Evolutionary conservation across 176 grass and related monocot genomes (phyloP).

Genomic region (Aegilops umbellulata): DNA sequence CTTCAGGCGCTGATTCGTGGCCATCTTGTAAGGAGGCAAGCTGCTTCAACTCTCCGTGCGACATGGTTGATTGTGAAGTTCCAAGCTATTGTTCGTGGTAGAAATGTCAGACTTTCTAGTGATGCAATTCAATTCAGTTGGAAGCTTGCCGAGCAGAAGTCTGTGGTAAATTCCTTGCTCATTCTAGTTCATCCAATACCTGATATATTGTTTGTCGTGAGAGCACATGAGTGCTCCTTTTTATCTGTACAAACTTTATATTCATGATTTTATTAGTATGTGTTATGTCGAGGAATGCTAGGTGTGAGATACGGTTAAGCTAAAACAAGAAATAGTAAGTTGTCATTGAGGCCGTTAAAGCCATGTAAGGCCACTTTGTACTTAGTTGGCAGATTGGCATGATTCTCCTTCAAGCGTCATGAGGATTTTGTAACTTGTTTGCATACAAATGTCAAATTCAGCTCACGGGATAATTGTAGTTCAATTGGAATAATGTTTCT

Average conservation of each 20-base stretch:
- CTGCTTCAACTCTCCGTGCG: constrained; percentile 68
- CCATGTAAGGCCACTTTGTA: not conserved
- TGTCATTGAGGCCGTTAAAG: not conserved
- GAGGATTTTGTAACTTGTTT: not conserved
- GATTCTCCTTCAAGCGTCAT: not conserved
- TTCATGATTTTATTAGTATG: not conserved
- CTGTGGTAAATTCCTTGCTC: constrained; percentile 30
- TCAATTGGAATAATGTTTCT: not conserved
- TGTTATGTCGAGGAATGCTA: not conserved
- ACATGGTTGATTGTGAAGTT: constrained; percentile 78
- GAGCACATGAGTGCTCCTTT: not conserved
- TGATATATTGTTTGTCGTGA: constrained; percentile 1
- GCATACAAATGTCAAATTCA: not conserved
- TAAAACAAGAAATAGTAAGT: not conserved
- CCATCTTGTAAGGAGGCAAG: constrained; percentile 90
- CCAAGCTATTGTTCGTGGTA: constrained; percentile 70
- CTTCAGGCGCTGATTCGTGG: constrained; percentile 83
- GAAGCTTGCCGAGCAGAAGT: constrained; percentile 32
- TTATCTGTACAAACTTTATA: not conserved
- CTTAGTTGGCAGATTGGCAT: not conserved
- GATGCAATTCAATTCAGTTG: constrained; percentile 20
- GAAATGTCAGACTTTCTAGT: constrained; percentile 50
- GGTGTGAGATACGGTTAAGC: not conserved
- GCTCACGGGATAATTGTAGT: not conserved
- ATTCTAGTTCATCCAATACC: not conserved